phyloP scores from a whole-genome alignment of 257 asterid species.

The Galeopsis tetrahit region DNA sequence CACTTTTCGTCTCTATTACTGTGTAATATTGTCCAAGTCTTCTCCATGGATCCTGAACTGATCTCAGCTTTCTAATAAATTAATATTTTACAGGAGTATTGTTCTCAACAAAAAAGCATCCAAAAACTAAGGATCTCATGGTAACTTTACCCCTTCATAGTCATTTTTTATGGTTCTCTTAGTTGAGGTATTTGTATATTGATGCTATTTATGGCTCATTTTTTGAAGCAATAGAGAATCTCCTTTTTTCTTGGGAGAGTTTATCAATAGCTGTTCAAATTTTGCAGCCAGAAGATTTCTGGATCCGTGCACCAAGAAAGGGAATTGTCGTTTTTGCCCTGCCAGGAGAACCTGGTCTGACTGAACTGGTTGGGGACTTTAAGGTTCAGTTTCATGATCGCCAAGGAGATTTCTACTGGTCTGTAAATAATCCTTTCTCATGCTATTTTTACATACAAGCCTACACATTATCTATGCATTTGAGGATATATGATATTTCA shows the following conservation, averaged over 20 bases:
- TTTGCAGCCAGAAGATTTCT: constrained; percentile 92
- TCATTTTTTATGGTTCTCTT: constrained; percentile 17
- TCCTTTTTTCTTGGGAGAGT: not conserved
- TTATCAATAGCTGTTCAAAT: constrained; percentile 14
- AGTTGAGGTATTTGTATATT: constrained; percentile 13
- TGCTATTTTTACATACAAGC: constrained; percentile 20
- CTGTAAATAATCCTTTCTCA: constrained; percentile 37
- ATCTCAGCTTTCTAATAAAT: constrained; percentile 25
- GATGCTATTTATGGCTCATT: constrained; percentile 1
- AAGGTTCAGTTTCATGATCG: constrained; percentile 92
- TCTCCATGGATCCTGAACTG: constrained; percentile 29
- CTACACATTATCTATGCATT: constrained; percentile 31
- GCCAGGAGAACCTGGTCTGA: constrained; percentile 95
- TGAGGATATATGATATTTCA: not conserved
- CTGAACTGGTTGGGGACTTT: constrained; percentile 91
- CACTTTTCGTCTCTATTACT: constrained; percentile 5
- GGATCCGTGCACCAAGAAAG: constrained; percentile 90
- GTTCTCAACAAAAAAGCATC: constrained; percentile 89
- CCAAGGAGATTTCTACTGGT: constrained; percentile 99
- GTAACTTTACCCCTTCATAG: constrained; percentile 48
- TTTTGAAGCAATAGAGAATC: constrained; percentile 12
- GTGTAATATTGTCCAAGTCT: constrained; percentile 4
- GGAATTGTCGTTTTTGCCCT: constrained; percentile 90
- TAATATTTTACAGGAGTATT: constrained; percentile 63
- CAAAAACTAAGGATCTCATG: constrained; percentile 90